phyloP scores from a whole-genome alignment of 306 rosid genomes.

The Dalbergia cochinchinensis region DNA sequence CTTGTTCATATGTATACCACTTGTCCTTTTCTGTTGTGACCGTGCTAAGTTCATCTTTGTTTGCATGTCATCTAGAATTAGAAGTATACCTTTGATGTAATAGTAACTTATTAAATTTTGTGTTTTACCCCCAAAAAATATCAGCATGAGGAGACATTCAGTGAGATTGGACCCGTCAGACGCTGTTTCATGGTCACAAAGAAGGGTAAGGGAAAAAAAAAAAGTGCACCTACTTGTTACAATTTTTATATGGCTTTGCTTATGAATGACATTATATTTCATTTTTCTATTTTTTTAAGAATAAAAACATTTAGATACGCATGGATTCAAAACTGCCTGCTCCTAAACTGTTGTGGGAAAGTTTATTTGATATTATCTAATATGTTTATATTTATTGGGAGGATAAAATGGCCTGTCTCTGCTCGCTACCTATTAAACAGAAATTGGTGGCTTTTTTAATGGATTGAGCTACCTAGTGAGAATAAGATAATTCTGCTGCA shows the following conservation, averaged over 20 bases:
- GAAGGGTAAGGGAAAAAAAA: slow-evolving; percentile 64
- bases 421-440: neutral
- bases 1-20: neutral
- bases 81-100: neutral
- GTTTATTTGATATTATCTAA: neutral
- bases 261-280: neutral
- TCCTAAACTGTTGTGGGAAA: neutral
- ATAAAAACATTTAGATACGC: too few relatives aligned
- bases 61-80: neutral
- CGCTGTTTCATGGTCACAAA: slow-evolving; percentile 87
- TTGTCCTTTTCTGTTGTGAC: neutral
- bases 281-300: neutral
- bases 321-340: neutral
- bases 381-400: slow-evolving; percentile 8
- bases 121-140: neutral
- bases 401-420: neutral
- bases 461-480: neutral
- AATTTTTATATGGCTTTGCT: neutral
- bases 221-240: neutral
- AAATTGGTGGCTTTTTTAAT: neutral
- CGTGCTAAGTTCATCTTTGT: neutral
- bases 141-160: slow-evolving; percentile 88
- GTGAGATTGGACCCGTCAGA: slow-evolving; percentile 89
- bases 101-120: neutral
- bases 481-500: neutral